Percentiles rank a stretch among this genome's conserved stretches.
phyloP scores from a whole-genome alignment of 176 grass and related monocot genomes.

The Chloris gayana region DNA sequence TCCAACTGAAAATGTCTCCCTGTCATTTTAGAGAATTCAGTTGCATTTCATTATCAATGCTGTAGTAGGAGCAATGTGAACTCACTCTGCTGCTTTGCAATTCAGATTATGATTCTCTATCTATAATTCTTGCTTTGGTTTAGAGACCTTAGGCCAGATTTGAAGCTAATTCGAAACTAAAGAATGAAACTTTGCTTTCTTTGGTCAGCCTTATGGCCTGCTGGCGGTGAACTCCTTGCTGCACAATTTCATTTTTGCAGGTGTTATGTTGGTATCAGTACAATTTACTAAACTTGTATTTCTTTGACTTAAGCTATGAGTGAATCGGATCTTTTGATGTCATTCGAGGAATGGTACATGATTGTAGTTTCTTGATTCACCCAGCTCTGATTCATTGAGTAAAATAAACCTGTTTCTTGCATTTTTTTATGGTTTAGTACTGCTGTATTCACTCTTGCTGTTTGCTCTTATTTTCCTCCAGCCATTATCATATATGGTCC shows the following conservation, averaged over 20 bases:
- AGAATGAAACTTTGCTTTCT: background rate
- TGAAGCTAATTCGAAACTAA: conserved; percentile 3
- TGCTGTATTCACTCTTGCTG: background rate
- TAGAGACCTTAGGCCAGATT: background rate
- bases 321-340: too few species aligned
- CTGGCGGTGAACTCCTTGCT: background rate
- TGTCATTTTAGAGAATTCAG: background rate
- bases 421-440: conserved; percentile 11
- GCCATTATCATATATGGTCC: background rate
- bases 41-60: conserved; percentile 5
- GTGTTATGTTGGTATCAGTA: background rate
- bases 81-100: background rate
- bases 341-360: background rate
- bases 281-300: too few species aligned
- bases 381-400: background rate
- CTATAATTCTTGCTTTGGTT: background rate
- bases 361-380: background rate
- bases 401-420: background rate
- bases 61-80: background rate
- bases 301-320: too few species aligned
- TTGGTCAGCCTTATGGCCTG: background rate
- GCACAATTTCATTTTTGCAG: conserved; percentile 1
- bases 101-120: background rate
- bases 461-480: background rate
- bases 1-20: background rate